These are phyloP conservation scores for Tolypocladium album DNA, from an alignment of 2,329 filamentous ascomycete species.

Conservation along the genomic window DNA sequence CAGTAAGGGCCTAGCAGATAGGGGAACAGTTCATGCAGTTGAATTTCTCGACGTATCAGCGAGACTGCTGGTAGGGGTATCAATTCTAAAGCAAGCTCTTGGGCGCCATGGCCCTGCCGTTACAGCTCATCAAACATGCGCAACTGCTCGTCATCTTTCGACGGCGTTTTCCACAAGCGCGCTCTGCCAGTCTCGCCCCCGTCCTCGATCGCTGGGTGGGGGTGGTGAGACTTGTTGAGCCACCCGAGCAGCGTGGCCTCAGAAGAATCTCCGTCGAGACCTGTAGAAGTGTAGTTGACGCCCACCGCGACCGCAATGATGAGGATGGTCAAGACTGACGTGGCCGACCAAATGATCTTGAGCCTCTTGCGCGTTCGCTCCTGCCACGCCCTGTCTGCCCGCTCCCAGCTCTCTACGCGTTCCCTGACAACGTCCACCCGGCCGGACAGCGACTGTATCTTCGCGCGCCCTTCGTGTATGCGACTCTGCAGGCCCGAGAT, in stretches of 20 bases:
- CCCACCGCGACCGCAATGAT: conserved; percentile 31
- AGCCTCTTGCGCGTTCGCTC: conserved; percentile 54
- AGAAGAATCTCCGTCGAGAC: neutral
- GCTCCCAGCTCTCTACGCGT: conserved; percentile 58
- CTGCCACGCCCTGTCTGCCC: conserved; percentile 56
- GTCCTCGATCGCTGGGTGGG: conserved; percentile 7
- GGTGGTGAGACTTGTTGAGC: conserved; percentile 5
- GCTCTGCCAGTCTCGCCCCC: conserved; percentile 10
- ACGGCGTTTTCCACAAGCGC: conserved; percentile 15
- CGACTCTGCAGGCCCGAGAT: conserved; percentile 52
- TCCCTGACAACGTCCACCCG: conserved; percentile 54
- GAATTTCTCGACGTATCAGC: neutral
- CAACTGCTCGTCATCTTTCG: conserved; percentile 23
- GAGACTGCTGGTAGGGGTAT: neutral
- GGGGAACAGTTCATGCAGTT: neutral
- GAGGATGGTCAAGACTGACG: conserved; percentile 35
- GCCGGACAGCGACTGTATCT: conserved; percentile 47
- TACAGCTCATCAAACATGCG: conserved; percentile 37
- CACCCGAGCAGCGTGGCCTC: neutral
- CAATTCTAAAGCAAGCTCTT: neutral
- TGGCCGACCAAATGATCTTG: conserved; percentile 52
- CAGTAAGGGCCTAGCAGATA: too few relatives aligned
- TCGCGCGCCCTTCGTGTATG: conserved; percentile 47
- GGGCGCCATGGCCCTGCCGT: conserved; percentile 1
- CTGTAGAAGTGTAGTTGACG: conserved; percentile 10